phyloP scores from a whole-genome alignment of 2,329 filamentous ascomycete genomes.

The Fusarium sp. region DNA sequence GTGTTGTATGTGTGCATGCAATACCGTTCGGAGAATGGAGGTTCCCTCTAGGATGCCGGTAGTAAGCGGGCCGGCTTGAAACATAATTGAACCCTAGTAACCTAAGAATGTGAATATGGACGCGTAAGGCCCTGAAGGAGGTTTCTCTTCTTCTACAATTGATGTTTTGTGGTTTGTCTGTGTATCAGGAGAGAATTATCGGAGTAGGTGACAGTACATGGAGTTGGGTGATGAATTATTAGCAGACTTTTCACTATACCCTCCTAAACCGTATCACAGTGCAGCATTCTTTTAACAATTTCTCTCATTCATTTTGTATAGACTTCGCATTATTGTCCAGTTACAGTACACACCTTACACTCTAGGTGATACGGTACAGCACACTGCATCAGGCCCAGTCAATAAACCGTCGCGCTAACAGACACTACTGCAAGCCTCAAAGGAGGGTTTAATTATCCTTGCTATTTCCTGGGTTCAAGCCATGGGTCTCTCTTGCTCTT shows the following conservation, averaged over 20 bases:
- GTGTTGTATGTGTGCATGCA: neutral
- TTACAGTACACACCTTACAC: neutral
- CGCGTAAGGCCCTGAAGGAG: neutral
- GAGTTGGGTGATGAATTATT: neutral
- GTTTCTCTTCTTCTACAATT: neutral
- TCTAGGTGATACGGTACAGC: neutral
- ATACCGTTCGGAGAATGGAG: conserved; percentile 11
- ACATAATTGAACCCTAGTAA: conserved; percentile 2
- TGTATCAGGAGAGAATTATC: neutral
- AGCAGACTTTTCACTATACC: neutral
- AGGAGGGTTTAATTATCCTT: conserved; percentile 28
- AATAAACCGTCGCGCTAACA: conserved; percentile 44
- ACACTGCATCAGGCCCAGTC: conserved; percentile 27
- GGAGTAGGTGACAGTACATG: neutral
- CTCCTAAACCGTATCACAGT: neutral
- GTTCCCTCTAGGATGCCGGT: neutral
- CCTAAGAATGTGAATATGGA: neutral
- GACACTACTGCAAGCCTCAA: conserved; percentile 37
- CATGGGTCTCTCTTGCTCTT: neutral
- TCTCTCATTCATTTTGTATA: neutral
- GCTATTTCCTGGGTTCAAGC: neutral
- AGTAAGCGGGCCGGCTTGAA: conserved; percentile 20
- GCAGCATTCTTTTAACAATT: neutral
- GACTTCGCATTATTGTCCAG: neutral
- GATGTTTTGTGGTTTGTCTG: neutral